Base-by-base conservation (phyloP, 2,329 filamentous ascomycete species). In the Fusarium gaditjirri region DNA sequence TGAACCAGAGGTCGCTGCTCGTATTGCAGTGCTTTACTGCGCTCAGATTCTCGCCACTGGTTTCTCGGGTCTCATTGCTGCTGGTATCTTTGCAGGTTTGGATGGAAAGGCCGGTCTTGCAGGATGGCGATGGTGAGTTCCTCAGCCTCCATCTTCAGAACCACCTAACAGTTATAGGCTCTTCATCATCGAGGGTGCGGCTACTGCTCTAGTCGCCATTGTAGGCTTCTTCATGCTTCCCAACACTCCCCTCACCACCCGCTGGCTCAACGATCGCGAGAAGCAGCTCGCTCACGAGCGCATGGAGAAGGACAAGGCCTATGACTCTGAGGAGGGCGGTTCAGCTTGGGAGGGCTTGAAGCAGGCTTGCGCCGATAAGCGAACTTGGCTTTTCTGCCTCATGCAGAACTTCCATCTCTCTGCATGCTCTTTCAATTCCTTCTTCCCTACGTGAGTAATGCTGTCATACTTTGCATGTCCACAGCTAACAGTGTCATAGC, bases 11-110 rank as follows among this genome's bases (percentile, higher is more conserved):
- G 82, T 92, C 4, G 89, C 87, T 8, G 82, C 91, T 36, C 84
- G 90, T 8, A 91, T 90, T 33, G 88, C 89, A 7, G 81, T 91
- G 6, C 84, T 83, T 4, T 83, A 86, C 69, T 89, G 89, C 3
- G 92, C 90, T 0, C 89, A 90, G 10, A 83, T 93, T 19, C 85
- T 93, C 4, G 90, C 89, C 2, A 91, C 90, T 3, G 91, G 91
- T 1, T 92, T 93, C 75, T 91, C 90, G 0, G 91, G 90, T 4
- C 79, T 90, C 7, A 87, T 90, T 38, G 86, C 87, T 1, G 88
- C 87, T 1, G 88, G 91, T 3, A 91, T 93, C 56, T 89, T 88
- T 3, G 76, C 71, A 16, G 77, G 77, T 5, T 61, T 79, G 60
- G 77, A 79, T 13, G 84, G 86, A 5, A 80, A 82, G 2, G 80